Evolutionary conservation across 2,329 filamentous ascomycete genomes (phyloP).

Genomic region (Clonostachys rhizophaga): DNA sequence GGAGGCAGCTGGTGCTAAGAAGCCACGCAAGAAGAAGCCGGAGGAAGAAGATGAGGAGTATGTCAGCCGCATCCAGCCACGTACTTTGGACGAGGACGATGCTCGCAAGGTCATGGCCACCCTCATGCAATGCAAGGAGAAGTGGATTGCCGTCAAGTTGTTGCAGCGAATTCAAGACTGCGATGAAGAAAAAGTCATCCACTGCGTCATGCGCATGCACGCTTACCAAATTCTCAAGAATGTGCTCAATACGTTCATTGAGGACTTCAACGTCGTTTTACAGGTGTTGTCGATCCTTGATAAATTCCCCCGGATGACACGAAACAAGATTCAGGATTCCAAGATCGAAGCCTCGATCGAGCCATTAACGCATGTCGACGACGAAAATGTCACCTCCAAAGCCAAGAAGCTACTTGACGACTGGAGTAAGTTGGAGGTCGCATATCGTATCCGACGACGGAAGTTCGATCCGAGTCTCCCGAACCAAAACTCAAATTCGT

Average conservation of each 20-base stretch:
- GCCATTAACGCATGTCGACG: constrained; percentile 59
- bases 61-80: constrained; percentile 80
- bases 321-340: constrained; percentile 95
- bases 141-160: constrained; percentile 97
- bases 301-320: constrained; percentile 82
- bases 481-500: constrained; percentile 33
- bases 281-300: constrained; percentile 89
- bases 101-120: constrained; percentile 95
- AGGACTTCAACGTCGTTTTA: constrained; percentile 84
- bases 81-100: constrained; percentile 73
- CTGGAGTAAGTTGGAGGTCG: constrained; percentile 87
- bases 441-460: constrained; percentile 88
- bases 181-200: constrained; percentile 80
- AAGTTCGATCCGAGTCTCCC: constrained; percentile 63
- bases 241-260: constrained; percentile 76
- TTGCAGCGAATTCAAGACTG: constrained; percentile 83
- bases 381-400: constrained; percentile 70
- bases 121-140: constrained; percentile 96
- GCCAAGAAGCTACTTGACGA: constrained; percentile 69
- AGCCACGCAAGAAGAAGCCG: constrained; percentile 85
- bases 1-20: constrained; percentile 87
- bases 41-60: constrained; percentile 95
- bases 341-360: constrained; percentile 85
- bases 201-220: constrained; percentile 91
- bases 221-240: constrained; percentile 94